Conservation (phyloP, 2,329 filamentous ascomycete genomes). For the Neophaeococcomyces mojaviensis region DNA sequence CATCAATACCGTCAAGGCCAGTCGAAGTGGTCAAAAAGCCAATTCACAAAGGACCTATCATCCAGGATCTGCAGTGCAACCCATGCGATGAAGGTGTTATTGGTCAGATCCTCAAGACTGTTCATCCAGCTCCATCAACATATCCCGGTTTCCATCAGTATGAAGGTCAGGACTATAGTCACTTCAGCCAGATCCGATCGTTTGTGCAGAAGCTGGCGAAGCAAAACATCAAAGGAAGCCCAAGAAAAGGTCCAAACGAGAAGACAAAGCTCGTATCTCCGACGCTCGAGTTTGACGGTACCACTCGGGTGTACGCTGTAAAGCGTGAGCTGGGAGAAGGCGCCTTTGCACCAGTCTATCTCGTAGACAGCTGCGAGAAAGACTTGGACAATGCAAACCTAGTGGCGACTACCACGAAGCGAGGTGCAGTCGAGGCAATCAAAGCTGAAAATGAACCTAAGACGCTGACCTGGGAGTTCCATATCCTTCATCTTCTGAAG, state of each 20-base stretch:
- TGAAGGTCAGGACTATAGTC: slow-evolving; percentile 54
- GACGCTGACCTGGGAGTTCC: slow-evolving; percentile 69
- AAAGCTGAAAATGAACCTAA: slow-evolving; percentile 89
- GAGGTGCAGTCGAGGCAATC: slow-evolving; percentile 69
- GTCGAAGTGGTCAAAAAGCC: slow-evolving; percentile 11
- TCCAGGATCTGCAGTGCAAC: slow-evolving; percentile 79
- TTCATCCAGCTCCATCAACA: slow-evolving; percentile 63
- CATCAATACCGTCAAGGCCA: slow-evolving; percentile 10
- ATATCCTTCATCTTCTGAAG: slow-evolving; percentile 81
- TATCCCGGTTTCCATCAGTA: slow-evolving; percentile 79
- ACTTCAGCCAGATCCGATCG: slow-evolving; percentile 69
- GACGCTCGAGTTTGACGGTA: slow-evolving; percentile 59
- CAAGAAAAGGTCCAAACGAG: slow-evolving; percentile 42
- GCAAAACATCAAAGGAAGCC: slow-evolving; percentile 32
- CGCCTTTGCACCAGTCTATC: slow-evolving; percentile 90
- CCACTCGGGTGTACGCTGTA: slow-evolving; percentile 63
- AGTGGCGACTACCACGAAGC: slow-evolving; percentile 40
- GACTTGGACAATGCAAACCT: slow-evolving; percentile 40
- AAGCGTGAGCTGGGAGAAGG: slow-evolving; percentile 84
- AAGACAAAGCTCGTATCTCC: slow-evolving; percentile 55
- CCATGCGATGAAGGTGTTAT: slow-evolving; percentile 74
- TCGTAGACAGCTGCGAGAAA: slow-evolving; percentile 60
- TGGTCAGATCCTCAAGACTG: slow-evolving; percentile 63
- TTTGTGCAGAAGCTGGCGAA: slow-evolving; percentile 61
- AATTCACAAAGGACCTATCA: slow-evolving; percentile 55